Evolutionary conservation across 1,284 basidiomycete species (phyloP), one percentile per base, ranked within the genome.

Genomic region (Rhodotorula glutinis): DNA sequence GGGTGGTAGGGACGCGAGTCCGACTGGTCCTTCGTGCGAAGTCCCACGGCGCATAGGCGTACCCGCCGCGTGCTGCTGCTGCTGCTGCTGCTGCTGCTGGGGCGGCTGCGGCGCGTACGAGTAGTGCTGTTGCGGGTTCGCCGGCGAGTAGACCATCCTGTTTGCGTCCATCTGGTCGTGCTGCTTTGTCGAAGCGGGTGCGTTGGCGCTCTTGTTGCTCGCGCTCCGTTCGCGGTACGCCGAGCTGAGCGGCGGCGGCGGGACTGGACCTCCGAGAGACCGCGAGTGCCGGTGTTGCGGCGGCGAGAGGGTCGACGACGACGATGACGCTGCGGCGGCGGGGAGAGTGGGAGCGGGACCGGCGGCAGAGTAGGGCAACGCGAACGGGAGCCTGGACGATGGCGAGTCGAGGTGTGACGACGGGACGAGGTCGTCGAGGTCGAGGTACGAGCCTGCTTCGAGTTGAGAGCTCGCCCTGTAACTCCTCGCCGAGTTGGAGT

Each of bases 101-200:
- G 40, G 33, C 38, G 13, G 33, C 21, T 38, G 23, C 30, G 9
- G 43, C 43, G 43, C 43, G 43, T 44, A 44, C 17, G 17, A 16
- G 46, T 40, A 54, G 11, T 40, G 54, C 9, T 27, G 16, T n/a
- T 29, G 43, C 21, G 40, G 29, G 17, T 43, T 30, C 9, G 49
- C 55, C 33, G 66, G 67, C 25, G 67, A 69, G 63, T 69, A 69
- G 49, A 51, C 43, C 57, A 65, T 62, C 8, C 38, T 14, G 49
- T 51, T 51, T 17, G 49, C 13, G 49, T 51, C 25, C 40, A 44
- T 27, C 46, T 5, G 33, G 33, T 38, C 33, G 7, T 38, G 33
- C 33, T 38, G 5, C 33, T 5, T 38, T 7, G 33, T 38, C 33
- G 33, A 38, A 11, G 33, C 33, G 33, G 33, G 5, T 5, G 33